Conservation (phyloP, 345 rosid genomes). For the Microthlaspi erraticum region DNA sequence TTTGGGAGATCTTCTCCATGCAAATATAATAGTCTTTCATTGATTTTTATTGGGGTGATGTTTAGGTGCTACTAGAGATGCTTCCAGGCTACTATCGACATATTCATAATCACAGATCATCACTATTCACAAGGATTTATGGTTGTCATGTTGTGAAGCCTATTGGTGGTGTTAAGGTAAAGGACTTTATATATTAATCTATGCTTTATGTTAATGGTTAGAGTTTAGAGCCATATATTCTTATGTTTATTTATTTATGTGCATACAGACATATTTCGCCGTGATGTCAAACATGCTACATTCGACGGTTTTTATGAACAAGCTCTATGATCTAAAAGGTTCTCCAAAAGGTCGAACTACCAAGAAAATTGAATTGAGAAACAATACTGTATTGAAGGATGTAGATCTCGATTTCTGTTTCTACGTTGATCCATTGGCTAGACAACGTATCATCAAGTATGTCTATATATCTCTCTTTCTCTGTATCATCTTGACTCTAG, state of each 20-base stretch:
- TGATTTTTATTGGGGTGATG: neutral
- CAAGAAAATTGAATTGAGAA: slow-evolving; percentile 41
- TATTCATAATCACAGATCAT: slow-evolving; percentile 42
- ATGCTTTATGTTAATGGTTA: neutral
- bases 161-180: slow-evolving; percentile 59
- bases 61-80: slow-evolving; percentile 48
- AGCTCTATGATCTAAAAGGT: slow-evolving; percentile 63
- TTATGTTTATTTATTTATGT: neutral
- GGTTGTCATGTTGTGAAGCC: slow-evolving; percentile 57
- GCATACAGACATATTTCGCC: slow-evolving; percentile 58
- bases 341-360: slow-evolving; percentile 53
- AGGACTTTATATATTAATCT: neutral
- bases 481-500: slow-evolving; percentile 6
- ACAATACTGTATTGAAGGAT: slow-evolving; percentile 52
- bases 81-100: slow-evolving; percentile 54
- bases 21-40: neutral
- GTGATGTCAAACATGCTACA: slow-evolving; percentile 52
- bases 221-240: neutral
- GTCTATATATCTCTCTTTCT: neutral
- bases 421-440: slow-evolving; percentile 53
- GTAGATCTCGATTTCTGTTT: slow-evolving; percentile 55
- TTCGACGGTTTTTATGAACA: slow-evolving; percentile 40
- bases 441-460: slow-evolving; percentile 50
- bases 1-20: neutral
- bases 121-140: slow-evolving; percentile 49